Percentiles rank a stretch among this genome's conserved stretches.
Conservation (phyloP, 345 rosid species). For the Gossypium rotundifolium region DNA sequence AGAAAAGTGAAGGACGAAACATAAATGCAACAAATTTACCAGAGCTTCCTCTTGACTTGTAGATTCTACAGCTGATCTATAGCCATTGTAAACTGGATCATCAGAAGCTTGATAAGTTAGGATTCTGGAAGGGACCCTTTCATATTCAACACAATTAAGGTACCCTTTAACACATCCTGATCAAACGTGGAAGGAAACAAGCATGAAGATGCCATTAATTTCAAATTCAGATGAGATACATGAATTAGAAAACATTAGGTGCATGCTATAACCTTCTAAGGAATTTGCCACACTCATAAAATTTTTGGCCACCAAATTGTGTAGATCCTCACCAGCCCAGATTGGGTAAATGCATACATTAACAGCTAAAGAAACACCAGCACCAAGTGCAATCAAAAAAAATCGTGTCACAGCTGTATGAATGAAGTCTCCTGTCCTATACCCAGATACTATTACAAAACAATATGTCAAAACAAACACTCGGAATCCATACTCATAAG, state of each 20-base stretch:
- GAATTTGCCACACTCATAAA: slow-evolving; percentile 78
- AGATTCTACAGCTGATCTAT: slow-evolving; percentile 85
- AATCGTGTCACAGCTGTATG: slow-evolving; percentile 70
- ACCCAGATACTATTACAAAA: slow-evolving; percentile 75
- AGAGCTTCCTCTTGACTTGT: slow-evolving; percentile 86
- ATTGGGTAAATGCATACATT: slow-evolving; percentile 88
- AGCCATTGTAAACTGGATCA: slow-evolving; percentile 78
- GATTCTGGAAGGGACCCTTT: slow-evolving; percentile 78
- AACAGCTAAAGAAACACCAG: slow-evolving; percentile 62
- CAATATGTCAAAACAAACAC: slow-evolving; percentile 87
- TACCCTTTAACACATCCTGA: slow-evolving; percentile 73
- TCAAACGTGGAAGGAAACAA: slow-evolving; percentile 13
- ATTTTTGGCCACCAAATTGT: slow-evolving; percentile 75
- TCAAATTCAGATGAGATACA: not conserved
- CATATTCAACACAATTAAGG: slow-evolving; percentile 62
- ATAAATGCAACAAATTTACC: slow-evolving; percentile 36
- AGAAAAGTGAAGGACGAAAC: not conserved
- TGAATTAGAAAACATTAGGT: not conserved
- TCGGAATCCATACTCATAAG: slow-evolving; percentile 87
- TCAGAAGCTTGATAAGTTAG: slow-evolving; percentile 86
- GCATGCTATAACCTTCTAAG: slow-evolving; percentile 57
- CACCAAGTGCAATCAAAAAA: slow-evolving; percentile 82
- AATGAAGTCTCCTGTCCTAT: slow-evolving; percentile 65
- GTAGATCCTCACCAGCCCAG: slow-evolving; percentile 99
- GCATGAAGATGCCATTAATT: not conserved